Evolutionary conservation across 345 rosid genomes (phyloP).

Genomic region (Eucalyptus leucophloia): DNA sequence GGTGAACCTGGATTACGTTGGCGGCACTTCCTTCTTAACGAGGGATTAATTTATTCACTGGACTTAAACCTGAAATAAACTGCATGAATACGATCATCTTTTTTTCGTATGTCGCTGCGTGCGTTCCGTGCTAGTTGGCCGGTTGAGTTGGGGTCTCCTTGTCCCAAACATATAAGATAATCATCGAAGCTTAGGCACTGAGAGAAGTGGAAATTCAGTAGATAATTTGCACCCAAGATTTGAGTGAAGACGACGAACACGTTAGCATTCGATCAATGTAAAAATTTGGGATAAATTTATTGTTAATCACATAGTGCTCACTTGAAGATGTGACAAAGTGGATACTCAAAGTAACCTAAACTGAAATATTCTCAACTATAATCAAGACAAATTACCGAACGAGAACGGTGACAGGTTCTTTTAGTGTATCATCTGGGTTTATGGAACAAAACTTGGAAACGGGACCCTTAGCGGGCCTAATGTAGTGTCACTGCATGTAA

Average conservation of each 20-base stretch:
- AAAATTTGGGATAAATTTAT: not conserved
- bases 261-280: not conserved
- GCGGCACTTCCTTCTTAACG: not conserved
- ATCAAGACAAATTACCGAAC: not conserved
- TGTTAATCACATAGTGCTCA: not conserved
- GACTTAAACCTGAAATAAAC: not conserved
- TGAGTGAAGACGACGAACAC: not conserved
- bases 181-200: not conserved
- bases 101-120: not conserved
- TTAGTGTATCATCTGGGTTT: not conserved
- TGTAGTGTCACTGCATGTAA: too few species aligned
- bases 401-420: not conserved
- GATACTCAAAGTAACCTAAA: not conserved
- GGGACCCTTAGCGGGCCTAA: not conserved
- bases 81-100: not conserved
- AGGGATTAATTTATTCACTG: not conserved
- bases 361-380: not conserved
- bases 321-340: not conserved
- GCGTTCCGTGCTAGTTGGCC: not conserved
- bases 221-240: not conserved
- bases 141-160: not conserved
- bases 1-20: conserved; percentile 2
- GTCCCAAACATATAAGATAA: not conserved
- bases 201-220: not conserved
- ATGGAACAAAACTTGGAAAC: not conserved